A percentile compares a stretch with the other conserved stretches of the same genome.
These are phyloP conservation scores for Lophium mytilinum DNA, from an alignment of 495 filamentous ascomycete species.

Conservation along the genomic window DNA sequence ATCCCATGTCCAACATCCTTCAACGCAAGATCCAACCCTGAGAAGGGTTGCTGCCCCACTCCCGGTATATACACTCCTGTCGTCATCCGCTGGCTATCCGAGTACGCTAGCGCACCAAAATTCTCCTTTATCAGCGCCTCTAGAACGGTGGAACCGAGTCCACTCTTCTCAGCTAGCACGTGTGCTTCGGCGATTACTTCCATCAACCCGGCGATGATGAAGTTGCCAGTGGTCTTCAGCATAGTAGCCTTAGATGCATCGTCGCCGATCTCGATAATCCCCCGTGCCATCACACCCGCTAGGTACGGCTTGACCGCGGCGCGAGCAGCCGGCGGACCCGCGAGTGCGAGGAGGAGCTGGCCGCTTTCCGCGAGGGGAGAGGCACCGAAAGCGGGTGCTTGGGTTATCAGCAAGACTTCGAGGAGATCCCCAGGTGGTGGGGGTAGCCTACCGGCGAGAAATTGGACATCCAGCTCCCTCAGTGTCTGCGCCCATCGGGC, in stretches of 20 bases:
- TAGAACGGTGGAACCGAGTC: conserved; percentile 43
- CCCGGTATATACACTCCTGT: conserved; percentile 3
- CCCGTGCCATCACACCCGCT: conserved; percentile 32
- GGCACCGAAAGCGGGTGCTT: conserved; percentile 36
- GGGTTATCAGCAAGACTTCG: not conserved
- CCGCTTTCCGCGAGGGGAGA: conserved; percentile 34
- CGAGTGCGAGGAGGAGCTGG: conserved; percentile 32
- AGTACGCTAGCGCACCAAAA: conserved; percentile 41
- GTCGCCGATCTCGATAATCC: conserved; percentile 29
- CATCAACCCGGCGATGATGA: conserved; percentile 9
- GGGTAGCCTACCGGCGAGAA: conserved; percentile 21
- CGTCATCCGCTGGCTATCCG: conserved; percentile 5
- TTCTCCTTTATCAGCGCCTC: conserved; percentile 45
- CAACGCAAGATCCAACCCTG: conserved; percentile 7
- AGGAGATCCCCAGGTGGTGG: not conserved
- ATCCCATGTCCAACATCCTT: conserved; percentile 15
- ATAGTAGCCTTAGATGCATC: conserved; percentile 24
- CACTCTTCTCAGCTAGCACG: conserved; percentile 48
- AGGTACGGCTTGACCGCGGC: conserved; percentile 30
- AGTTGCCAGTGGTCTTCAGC: conserved; percentile 21
- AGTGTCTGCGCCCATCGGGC: conserved; percentile 18
- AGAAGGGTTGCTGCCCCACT: conserved; percentile 1
- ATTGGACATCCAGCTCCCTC: conserved; percentile 10
- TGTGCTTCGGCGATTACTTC: conserved; percentile 42
- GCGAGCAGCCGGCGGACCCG: conserved; percentile 29